phyloP scores from a whole-genome alignment of 768 basidiomycete species.

The Gloeophyllum trabeum region DNA sequence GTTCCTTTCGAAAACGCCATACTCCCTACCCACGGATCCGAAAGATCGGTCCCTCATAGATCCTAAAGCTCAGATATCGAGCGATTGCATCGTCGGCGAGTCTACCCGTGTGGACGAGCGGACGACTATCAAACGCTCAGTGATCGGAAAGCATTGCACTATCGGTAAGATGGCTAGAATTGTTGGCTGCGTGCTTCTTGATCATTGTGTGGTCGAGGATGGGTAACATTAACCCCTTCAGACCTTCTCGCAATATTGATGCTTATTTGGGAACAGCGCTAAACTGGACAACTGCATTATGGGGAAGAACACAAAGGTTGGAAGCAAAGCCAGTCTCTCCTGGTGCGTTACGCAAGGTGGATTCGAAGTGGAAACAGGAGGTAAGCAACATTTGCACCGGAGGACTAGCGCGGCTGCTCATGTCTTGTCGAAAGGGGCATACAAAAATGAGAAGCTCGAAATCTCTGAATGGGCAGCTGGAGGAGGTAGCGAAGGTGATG shows the following conservation, averaged over 20 bases:
- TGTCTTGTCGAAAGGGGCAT: conserved; percentile 39
- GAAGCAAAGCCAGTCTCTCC: conserved; percentile 54
- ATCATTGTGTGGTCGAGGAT: conserved; percentile 82
- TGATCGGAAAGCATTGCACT: conserved; percentile 58
- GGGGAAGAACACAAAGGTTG: conserved; percentile 64
- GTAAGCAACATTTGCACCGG: too few relatives aligned
- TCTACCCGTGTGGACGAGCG: conserved; percentile 78
- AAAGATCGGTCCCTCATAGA: conserved; percentile 64
- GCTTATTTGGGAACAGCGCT: conserved; percentile 28
- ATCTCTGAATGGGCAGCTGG: conserved; percentile 41
- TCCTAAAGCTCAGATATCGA: conserved; percentile 71
- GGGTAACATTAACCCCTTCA: conserved; percentile 40
- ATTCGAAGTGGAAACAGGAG: conserved; percentile 58
- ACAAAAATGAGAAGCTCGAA: conserved; percentile 46
- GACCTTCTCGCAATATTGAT: conserved; percentile 1
- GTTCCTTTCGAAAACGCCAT: conserved; percentile 43
- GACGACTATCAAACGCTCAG: conserved; percentile 56
- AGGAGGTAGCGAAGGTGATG: conserved; percentile 10
- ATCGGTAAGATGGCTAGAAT: conserved; percentile 83
- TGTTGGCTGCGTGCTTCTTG: conserved; percentile 71
- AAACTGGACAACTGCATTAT: conserved; percentile 71
- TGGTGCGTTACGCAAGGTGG: conserved; percentile 69
- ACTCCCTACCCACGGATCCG: conserved; percentile 44
- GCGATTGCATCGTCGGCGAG: conserved; percentile 71
- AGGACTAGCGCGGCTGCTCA: too few relatives aligned